Base-by-base conservation (phyloP, 495 filamentous ascomycete genomes). In the Talaromyces proteolyticus region DNA sequence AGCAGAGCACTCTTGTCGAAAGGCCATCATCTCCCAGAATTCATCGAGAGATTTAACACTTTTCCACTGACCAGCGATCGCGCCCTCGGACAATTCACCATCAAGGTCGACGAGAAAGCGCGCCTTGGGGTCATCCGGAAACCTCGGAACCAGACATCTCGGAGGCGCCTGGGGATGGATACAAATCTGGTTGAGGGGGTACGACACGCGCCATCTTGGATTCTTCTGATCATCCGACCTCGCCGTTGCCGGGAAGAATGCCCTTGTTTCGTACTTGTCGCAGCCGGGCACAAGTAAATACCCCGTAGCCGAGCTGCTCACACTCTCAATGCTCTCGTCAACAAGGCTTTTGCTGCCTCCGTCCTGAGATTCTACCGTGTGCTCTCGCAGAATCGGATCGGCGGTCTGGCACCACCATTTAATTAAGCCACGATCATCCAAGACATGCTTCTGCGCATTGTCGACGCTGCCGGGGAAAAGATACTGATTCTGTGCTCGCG, bases 1-100 rank as follows among this genome's bases (percentile, higher is more conserved):
- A 12, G 89, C 85, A 20, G 91, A 92, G 60, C 93, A 99, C 64
- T 99, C 93, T 62, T 97, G 93, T 23, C 93, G 75, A 60, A 89
- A 96, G 12, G 90, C 85, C 93, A 99, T 97, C 80, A 93, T 85
- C 49, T 99, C 93, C 93, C 93, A 99, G 65, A 99, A 99, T 55
- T 92, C 84, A 24, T 91, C 89, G 24, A 97, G 64, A 0, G 84
- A 86, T 55, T 72, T 81, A 16, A 96, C 84, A 55, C 84, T 90
- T 56, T 79, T 85, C 93, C 93, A 99, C 44, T 79, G 70, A 0
- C 86, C 89, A 40, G 62, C 57, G n/a, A 56, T 48, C 7, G 57
- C 52, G 17, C 62, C 54, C 4, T 67, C 77, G 0, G 81, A 72
- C 17, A 87, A 71, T 55, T 91, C 86, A 49, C 89, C 87, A 60